Base-by-base conservation (phyloP, 352 stramenopile genomes). In the Globisporangium sylvaticum region DNA sequence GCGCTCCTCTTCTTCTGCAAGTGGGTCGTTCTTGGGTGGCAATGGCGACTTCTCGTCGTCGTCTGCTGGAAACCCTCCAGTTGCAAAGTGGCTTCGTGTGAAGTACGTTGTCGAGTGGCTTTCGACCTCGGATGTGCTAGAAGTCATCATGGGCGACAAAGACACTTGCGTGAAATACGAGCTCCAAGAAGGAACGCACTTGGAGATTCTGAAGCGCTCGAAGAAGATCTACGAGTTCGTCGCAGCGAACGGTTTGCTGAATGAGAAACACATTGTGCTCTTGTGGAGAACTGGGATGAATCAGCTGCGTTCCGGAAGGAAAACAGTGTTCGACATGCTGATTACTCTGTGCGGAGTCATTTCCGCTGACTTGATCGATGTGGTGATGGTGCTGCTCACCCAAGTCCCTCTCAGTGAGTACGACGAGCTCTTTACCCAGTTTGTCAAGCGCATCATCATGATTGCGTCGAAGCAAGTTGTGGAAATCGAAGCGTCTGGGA, bases 71-170 rank as follows among this genome's bases (percentile, higher is more conserved):
- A 72, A 74, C 0, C 67, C 75, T 24, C 65, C 71, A 5, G 66
- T 76, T 27, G 82, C 87, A 9, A 90, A 88, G 52, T 95, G 88
- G 87, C 69, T 96, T 20, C 82, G 81, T 14, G 70, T 78, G 15
- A 87, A 85, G 58, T 91, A 88, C 55, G 76, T 95, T 55, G 78
- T 84, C n/a, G 81, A 94, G 54, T 96, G 88, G 88, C 67, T 96
- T 18, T 72, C 76, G 7, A 74, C 74, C n/a, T 93, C 85, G 3
- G 80, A 93, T 29, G 81, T 96, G 3, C 64, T 94, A 7, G 87
- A 96, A 68, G 84, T 96, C 31, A 84, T 96, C 22, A 70, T 95
- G 25, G 88, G 88, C 1, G 82, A 96, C 58, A 73, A 72, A 52
- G 80, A 90, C 44, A 73, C 71, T 10, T 91, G 88, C 59, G 54